Evolutionary conservation across 192 early-diverging fungal species (phyloP), one percentile per base, ranked within the genome.

Genomic region (Gigaspora rosea): DNA sequence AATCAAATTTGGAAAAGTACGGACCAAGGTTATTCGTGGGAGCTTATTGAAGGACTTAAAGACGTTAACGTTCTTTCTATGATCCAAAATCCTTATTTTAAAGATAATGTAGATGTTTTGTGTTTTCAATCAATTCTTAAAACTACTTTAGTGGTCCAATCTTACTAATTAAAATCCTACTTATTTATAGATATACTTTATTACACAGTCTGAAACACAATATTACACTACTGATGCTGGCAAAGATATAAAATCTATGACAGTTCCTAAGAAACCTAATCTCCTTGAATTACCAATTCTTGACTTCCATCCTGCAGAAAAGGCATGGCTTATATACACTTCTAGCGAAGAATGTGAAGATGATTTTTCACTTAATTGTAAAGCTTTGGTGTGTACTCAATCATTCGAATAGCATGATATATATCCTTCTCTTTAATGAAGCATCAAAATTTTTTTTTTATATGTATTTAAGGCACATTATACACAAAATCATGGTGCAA

Each of bases 281-380:
- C 76, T 79, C 13, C 74, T 94, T 16, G 82, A 86, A n/a, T 81
- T 86, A 22, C 84, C 84, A 32, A 82, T 90, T 32, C 65, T 94
- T 64, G 88, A 89, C 50, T 99, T 97, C 87, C 96, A 99, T 76
- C 93, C 95, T 18, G 86, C 90, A 0, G 86, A 94, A 47, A 81
- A 89, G 2, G 94, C 94, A 73, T 97, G 93, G 87, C 73, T 95
- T 35, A 87, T 96, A n/a, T 97, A 89, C 76, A 72, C 95, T 62
- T 94, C 90, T 32, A 86, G 89, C 62, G 79, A 75, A 13, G 77
- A 76, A 8, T 94, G 92, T 73, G 74, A 78, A 6, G 65, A 75
- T 13, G 76, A 82, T 0, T 76, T 86, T 36, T 73, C 81, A 0
- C 20, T 76, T 20, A 76, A 80, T 8, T 99, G 97, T 78, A 90